Conservation (phyloP, 208 protist genomes). For the Trypanosoma cruzi region DNA sequence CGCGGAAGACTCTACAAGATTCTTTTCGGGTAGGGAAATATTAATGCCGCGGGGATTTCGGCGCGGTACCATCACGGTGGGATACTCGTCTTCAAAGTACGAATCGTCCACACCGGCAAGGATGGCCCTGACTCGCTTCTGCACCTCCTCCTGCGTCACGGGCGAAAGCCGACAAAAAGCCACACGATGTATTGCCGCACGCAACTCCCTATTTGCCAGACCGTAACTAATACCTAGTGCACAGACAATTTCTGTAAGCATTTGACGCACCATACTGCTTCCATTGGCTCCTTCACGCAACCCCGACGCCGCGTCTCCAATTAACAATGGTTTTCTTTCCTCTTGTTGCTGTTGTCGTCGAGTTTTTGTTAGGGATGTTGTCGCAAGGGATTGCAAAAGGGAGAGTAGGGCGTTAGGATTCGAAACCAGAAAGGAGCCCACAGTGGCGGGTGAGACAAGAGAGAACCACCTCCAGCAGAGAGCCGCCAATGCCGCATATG, state of each 20-base stretch:
- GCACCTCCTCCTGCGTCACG: slow-evolving; percentile 35
- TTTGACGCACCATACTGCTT: background rate
- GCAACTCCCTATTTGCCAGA: slow-evolving; percentile 26
- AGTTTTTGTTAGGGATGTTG: background rate
- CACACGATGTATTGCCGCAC: slow-evolving; percentile 28
- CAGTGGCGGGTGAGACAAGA: slow-evolving; percentile 30
- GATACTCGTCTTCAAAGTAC: slow-evolving; percentile 47
- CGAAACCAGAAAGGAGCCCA: slow-evolving; percentile 20
- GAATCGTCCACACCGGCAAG: slow-evolving; percentile 20
- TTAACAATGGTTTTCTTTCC: background rate
- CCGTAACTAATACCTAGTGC: slow-evolving; percentile 24
- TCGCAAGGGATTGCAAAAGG: slow-evolving; percentile 13
- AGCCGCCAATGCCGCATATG: slow-evolving; percentile 37
- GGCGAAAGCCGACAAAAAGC: slow-evolving; percentile 28
- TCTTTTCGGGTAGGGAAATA: background rate
- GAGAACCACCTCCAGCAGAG: slow-evolving; percentile 61
- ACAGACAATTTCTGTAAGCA: slow-evolving; percentile 17
- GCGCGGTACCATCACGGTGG: slow-evolving; percentile 10
- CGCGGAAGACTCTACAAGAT: background rate
- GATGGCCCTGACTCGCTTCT: slow-evolving; percentile 5
- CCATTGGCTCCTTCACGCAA: background rate
- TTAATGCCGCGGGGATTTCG: background rate
- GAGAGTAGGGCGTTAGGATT: slow-evolving; percentile 14
- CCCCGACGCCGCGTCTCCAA: background rate
- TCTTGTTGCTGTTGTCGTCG: background rate